A percentile compares a stretch with the other conserved stretches of the same genome.
Conservation (phyloP, 371 early-diverging fungal genomes). For the Amoeboaphelidium protococcarum region DNA sequence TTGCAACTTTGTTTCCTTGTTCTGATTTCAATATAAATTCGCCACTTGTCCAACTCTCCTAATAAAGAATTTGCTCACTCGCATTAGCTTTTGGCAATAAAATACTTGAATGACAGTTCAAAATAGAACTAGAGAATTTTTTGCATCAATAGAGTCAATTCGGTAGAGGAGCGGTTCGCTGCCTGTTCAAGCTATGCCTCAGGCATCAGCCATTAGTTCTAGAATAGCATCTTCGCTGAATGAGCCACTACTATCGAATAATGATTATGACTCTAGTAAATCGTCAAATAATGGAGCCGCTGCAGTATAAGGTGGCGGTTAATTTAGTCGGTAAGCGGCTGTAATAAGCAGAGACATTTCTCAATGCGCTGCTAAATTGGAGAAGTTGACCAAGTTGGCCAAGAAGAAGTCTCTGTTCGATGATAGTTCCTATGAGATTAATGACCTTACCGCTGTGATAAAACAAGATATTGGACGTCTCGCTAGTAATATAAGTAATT, state of each 20-base stretch:
- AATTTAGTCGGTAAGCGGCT: constrained; percentile 30
- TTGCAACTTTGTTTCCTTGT: too few relatives aligned
- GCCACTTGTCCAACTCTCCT: too few relatives aligned
- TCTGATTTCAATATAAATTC: too few relatives aligned
- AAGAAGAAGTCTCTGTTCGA: constrained; percentile 42
- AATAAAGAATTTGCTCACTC: too few relatives aligned
- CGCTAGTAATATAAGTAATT: not conserved
- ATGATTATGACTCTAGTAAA: not conserved
- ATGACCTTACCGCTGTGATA: constrained; percentile 6
- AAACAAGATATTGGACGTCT: not conserved
- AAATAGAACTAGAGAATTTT: not conserved
- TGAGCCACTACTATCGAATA: not conserved
- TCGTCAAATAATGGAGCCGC: not conserved
- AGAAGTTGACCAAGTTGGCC: constrained; percentile 35
- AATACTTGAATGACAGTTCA: not conserved
- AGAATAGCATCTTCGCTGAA: not conserved
- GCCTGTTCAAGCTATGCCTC: not conserved
- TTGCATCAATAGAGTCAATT: not conserved
- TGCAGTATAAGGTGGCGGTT: constrained; percentile 9
- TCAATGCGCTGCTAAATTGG: constrained; percentile 27
- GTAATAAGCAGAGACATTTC: constrained; percentile 33
- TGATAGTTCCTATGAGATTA: constrained; percentile 40
- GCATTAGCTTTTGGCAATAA: too few relatives aligned
- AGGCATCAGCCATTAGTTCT: not conserved
- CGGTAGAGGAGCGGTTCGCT: not conserved